Conservation (phyloP, 306 rosid species). For the Ormosia emarginata region DNA sequence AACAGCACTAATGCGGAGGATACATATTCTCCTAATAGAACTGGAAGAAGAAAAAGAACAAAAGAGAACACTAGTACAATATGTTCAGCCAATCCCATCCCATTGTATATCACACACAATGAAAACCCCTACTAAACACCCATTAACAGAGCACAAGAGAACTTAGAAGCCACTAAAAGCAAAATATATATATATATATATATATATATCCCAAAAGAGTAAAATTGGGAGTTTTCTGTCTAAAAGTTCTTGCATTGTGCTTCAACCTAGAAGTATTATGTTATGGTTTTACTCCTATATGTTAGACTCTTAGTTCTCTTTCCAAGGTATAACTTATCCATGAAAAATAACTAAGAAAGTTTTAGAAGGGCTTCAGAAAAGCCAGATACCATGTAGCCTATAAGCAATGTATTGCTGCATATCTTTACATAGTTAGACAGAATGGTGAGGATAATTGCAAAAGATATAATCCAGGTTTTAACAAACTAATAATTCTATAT, state of each 20-base stretch:
- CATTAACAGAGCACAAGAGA: not conserved
- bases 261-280: not conserved
- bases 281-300: not conserved
- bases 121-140: not conserved
- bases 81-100: not conserved
- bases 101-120: not conserved
- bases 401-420: too few species aligned
- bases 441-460: too few species aligned
- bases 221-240: not conserved
- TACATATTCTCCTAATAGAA: not conserved
- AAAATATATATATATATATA: too few species aligned
- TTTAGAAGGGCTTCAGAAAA: too few species aligned
- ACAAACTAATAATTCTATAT: too few species aligned
- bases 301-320: not conserved
- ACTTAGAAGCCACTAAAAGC: not conserved
- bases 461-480: too few species aligned
- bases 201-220: not conserved
- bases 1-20: not conserved
- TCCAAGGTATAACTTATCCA: not conserved
- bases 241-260: not conserved
- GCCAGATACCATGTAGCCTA: too few species aligned
- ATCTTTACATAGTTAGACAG: too few species aligned
- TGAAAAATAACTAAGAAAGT: too few species aligned
- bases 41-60: not conserved
- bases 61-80: not conserved